Conservation (phyloP, 805 yeast genomes). For the Ogataea henricii region DNA sequence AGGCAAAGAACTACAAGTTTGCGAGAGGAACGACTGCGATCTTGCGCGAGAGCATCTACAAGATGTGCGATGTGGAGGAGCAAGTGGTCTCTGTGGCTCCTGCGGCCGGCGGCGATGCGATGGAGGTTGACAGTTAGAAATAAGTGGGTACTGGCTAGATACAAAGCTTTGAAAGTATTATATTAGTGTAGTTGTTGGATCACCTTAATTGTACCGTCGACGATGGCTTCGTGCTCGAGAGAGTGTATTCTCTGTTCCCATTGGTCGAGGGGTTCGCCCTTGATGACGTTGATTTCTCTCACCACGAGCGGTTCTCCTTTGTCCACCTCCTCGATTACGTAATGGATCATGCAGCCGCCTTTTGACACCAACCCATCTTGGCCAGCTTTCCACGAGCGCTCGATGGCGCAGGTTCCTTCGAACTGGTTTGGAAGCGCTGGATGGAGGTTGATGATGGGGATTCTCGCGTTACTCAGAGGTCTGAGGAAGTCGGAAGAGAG, state of each 20-base stretch:
- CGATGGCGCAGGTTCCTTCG: conserved; percentile 97
- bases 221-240: conserved; percentile 88
- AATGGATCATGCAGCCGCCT: conserved; percentile 96
- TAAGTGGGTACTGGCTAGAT: no score
- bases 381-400: conserved; percentile 94
- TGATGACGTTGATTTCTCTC: conserved; percentile 67
- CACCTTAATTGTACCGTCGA: conserved; percentile 80
- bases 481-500: conserved; percentile 73
- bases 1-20: conserved; percentile 82
- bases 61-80: conserved; percentile 60
- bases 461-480: conserved; percentile 58
- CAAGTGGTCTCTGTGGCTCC: conserved; percentile 30
- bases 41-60: conserved; percentile 65
- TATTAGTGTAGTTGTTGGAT: conserved; percentile 33
- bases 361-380: conserved; percentile 72
- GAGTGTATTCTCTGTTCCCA: conserved; percentile 84
- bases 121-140: conserved; percentile 63
- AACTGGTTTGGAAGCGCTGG: conserved; percentile 97
- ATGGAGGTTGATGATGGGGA: conserved; percentile 89
- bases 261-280: conserved; percentile 74
- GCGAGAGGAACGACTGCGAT: conserved; percentile 93
- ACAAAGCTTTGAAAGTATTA: neutral
- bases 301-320: conserved; percentile 88
- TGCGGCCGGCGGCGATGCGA: conserved; percentile 41
- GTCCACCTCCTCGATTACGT: conserved; percentile 95